A percentile compares a stretch with the other conserved stretches of the same genome.
phyloP scores from a whole-genome alignment of 2,329 filamentous ascomycete species.

The Pseudocercospora fuligena region DNA sequence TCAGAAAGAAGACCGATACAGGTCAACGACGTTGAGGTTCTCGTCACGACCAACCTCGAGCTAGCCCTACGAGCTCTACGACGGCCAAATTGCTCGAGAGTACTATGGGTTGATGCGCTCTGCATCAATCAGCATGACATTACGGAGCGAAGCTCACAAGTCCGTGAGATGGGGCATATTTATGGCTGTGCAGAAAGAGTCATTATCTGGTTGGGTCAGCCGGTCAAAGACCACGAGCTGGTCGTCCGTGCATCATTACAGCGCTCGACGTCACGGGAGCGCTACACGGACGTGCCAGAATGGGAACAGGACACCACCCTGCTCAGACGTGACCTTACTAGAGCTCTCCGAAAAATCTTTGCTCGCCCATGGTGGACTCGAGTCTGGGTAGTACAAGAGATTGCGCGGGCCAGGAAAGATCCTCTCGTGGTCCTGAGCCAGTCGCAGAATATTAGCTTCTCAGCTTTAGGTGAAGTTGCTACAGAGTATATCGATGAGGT shows the following conservation, averaged over 20 bases:
- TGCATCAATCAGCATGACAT: constrained; percentile 16
- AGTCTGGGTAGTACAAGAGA: not conserved
- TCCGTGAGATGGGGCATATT: not conserved
- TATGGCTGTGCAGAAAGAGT: not conserved
- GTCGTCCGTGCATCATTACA: not conserved
- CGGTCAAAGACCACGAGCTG: not conserved
- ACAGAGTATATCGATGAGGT: not conserved
- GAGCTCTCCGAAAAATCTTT: not conserved
- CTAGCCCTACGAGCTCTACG: not conserved
- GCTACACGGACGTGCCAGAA: not conserved
- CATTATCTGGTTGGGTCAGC: not conserved
- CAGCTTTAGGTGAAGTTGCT: not conserved
- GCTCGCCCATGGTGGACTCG: not conserved
- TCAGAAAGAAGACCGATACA: not conserved
- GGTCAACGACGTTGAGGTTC: not conserved
- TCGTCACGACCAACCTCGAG: not conserved
- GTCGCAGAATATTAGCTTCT: not conserved
- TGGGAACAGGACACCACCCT: not conserved
- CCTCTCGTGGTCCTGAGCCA: not conserved
- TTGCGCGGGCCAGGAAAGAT: not conserved
- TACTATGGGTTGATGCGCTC: constrained; percentile 14
- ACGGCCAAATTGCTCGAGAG: not conserved
- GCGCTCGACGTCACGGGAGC: not conserved
- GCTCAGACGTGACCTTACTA: not conserved
- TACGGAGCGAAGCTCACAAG: constrained; percentile 8